Base-by-base conservation (phyloP, 148 eudicot species). In the Persicaria tinctoria region DNA sequence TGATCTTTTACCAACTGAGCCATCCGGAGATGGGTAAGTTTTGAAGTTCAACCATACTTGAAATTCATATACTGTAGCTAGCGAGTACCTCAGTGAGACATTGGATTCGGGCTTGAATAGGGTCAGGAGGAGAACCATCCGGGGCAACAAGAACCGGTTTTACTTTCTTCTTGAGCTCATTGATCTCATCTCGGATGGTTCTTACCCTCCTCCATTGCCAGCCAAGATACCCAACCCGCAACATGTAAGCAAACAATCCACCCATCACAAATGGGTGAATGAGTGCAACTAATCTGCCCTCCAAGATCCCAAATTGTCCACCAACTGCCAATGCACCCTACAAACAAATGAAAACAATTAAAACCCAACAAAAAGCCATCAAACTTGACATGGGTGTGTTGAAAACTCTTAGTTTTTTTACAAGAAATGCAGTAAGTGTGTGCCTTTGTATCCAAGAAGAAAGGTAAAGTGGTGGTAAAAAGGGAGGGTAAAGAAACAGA, bases 151-250 rank as follows among this genome's bases (percentile, higher is more conserved):
- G 27, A 23, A 91, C 89, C 18, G 95, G 93, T 84, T 91, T 87
- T 45, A 89, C 89, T 72, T 91, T 86, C 86, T 91, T 91, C 87
- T 93, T 93, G 27, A 93, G 92, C 82, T 88, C 91, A 73, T 44
- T 88, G 46, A 93, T 84, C 83, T 93, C 98, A 71, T 81, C 81
- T 69, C 91, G 98, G 17, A 86, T 75, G 0, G 97, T 91, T 49
- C 98, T 78, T n/a, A 93, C 88, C 9, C 98, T 73, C 53, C 98
- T 68, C 98, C 98, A 93, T 80, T 93, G 98, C 98, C 98, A 93
- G 0, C 98, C 98, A 63, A 93, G 73, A 82, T 91, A 93, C n/a
- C 98, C 98, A 54, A 92, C 86, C 85, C 88, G 89, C 75, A 93
- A 74, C 5, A 97, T 93, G 78, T 81, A 91, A 7, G 80, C 23